Percentiles rank a stretch among this genome's conserved stretches.
phyloP scores from a whole-genome alignment of 75 land plant genomes.

The Pinus tabuliformis region DNA sequence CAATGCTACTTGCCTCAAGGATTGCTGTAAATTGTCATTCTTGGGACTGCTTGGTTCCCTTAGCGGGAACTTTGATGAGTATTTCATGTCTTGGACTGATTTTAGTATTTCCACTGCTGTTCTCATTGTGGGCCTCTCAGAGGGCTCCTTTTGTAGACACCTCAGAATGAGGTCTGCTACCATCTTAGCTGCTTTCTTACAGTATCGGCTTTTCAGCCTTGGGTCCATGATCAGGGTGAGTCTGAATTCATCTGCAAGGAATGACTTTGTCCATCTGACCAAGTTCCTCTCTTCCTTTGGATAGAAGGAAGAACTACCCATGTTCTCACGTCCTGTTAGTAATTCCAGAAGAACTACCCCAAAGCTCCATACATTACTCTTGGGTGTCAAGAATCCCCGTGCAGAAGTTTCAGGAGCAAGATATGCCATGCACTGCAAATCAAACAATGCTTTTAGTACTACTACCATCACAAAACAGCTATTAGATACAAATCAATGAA shows the following conservation, averaged over 20 bases:
- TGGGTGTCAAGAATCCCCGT: slow-evolving; percentile 61
- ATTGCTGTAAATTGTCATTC: slow-evolving; percentile 7
- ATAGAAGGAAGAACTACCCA: slow-evolving; percentile 32
- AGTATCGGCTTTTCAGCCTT: slow-evolving; percentile 67
- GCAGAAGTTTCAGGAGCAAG: slow-evolving; percentile 64
- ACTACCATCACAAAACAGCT: too few species aligned
- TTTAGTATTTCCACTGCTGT: slow-evolving; percentile 58
- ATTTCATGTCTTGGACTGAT: slow-evolving; percentile 60
- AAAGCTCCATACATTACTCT: slow-evolving; percentile 94
- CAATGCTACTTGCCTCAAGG: not conserved
- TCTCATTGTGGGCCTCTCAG: slow-evolving; percentile 84
- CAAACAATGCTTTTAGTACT: not conserved
- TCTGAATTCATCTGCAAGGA: slow-evolving; percentile 69
- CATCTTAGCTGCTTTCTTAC: slow-evolving; percentile 61
- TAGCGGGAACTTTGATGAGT: slow-evolving; percentile 42
- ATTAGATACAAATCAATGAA: not conserved
- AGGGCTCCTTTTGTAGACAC: slow-evolving; percentile 77
- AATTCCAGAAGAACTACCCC: slow-evolving; percentile 94
- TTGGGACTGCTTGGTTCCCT: slow-evolving; percentile 47
- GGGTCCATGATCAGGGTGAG: slow-evolving; percentile 81
- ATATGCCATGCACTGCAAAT: slow-evolving; percentile 51
- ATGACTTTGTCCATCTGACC: slow-evolving; percentile 81
- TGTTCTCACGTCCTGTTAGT: slow-evolving; percentile 74
- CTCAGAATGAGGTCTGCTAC: slow-evolving; percentile 70
- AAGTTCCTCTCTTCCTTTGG: slow-evolving; percentile 71